These are phyloP conservation scores for Umbelopsis isabellina DNA, from an alignment of 192 early-diverging fungal species.

Conservation along the genomic window DNA sequence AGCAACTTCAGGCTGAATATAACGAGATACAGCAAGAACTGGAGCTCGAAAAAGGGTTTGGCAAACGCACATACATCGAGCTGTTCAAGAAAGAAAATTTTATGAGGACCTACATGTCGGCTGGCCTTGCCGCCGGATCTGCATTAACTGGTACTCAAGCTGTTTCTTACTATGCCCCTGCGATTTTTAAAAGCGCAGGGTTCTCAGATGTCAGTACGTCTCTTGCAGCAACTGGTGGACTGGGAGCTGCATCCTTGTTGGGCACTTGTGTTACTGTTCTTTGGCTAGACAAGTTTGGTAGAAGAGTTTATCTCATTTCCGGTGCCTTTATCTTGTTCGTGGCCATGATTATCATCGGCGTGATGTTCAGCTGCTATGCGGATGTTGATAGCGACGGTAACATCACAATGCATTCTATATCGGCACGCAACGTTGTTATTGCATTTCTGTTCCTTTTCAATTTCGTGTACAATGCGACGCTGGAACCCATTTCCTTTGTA, in stretches of 20 bases:
- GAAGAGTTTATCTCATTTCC: conserved; percentile 68
- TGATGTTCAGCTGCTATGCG: conserved; percentile 11
- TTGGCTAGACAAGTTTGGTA: conserved; percentile 67
- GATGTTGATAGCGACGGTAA: background rate
- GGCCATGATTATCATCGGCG: conserved; percentile 61
- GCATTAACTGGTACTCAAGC: conserved; percentile 34
- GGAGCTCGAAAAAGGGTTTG: conserved; percentile 60
- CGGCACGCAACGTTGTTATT: conserved; percentile 13
- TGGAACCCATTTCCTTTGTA: conserved; percentile 15
- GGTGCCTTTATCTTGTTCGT: conserved; percentile 66
- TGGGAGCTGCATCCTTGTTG: conserved; percentile 22
- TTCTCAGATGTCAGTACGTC: conserved; percentile 4
- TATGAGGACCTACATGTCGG: conserved; percentile 57
- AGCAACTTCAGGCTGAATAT: conserved; percentile 60
- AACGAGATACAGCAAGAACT: conserved; percentile 69
- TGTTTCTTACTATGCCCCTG: conserved; percentile 32
- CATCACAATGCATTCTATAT: background rate
- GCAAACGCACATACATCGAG: conserved; percentile 59
- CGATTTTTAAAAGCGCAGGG: conserved; percentile 24
- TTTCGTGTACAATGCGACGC: conserved; percentile 8
- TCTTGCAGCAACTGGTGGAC: conserved; percentile 27
- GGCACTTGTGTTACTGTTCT: conserved; percentile 42
- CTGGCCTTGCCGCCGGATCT: conserved; percentile 51
- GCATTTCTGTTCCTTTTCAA: conserved; percentile 26
- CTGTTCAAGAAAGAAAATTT: conserved; percentile 54